Percentiles rank a stretch among this genome's conserved stretches.
Evolutionary conservation across 441 rosid genomes (phyloP).

Genomic region (Eugenia klotzschiana): DNA sequence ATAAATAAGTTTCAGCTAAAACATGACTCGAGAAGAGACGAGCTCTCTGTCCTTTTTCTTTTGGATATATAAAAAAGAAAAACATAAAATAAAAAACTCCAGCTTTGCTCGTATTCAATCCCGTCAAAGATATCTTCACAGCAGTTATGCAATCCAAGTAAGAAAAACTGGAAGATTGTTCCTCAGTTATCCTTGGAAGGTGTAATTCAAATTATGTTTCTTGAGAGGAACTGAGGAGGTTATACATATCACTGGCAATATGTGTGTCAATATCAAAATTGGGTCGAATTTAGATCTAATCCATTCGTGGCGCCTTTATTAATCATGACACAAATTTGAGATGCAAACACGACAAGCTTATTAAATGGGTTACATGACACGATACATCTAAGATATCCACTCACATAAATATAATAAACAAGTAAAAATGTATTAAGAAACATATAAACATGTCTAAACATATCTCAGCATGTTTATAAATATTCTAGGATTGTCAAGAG

Average conservation of each 20-base stretch:
- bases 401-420: not conserved
- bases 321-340: not conserved
- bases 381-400: not conserved
- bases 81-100: not conserved
- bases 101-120: not conserved
- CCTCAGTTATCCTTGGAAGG: not conserved
- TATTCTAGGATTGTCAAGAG: not conserved
- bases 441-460: not conserved
- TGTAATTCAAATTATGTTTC: not conserved
- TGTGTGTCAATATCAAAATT: not conserved
- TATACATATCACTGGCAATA: not conserved
- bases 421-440: not conserved
- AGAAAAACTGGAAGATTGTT: not conserved
- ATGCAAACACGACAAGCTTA: not conserved
- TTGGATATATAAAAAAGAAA: not conserved
- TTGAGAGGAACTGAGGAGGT: not conserved
- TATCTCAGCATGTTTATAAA: not conserved
- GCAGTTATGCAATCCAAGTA: not conserved
- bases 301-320: not conserved
- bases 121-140: not conserved
- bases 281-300: not conserved
- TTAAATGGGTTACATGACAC: not conserved
- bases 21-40: not conserved
- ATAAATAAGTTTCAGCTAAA: not conserved
- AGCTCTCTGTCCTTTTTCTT: not conserved